A percentile compares a stretch with the other conserved stretches of the same genome.
Evolutionary conservation across 495 filamentous ascomycete genomes (phyloP).

Genomic region (Clohesyomyces aquaticus): DNA sequence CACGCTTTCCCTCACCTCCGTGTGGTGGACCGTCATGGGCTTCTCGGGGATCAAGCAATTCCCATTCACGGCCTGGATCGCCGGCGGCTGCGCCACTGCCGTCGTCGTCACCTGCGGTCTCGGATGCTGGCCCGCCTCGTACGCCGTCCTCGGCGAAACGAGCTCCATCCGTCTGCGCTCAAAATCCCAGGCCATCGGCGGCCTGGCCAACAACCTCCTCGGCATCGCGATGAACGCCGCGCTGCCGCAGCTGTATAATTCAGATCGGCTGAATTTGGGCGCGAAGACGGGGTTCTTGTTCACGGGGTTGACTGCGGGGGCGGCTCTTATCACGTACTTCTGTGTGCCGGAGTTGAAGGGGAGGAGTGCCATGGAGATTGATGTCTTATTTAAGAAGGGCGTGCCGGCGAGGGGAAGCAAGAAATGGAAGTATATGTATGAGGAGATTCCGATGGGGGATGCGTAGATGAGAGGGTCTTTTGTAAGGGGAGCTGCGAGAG

Average conservation of each 20-base stretch:
- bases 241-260: slow-evolving; percentile 21
- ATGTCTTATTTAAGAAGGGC: slow-evolving; percentile 24
- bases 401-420: slow-evolving; percentile 4
- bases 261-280: slow-evolving; percentile 16
- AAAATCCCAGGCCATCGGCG: slow-evolving; percentile 22
- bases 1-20: slow-evolving; percentile 1
- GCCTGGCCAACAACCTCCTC: slow-evolving; percentile 11
- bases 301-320: slow-evolving; percentile 3
- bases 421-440: slow-evolving; percentile 15
- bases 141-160: slow-evolving; percentile 22
- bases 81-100: slow-evolving; percentile 1
- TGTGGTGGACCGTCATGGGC: slow-evolving; percentile 17
- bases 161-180: slow-evolving; percentile 19
- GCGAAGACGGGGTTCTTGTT: slow-evolving; percentile 30
- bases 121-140: slow-evolving; percentile 24
- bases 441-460: slow-evolving; percentile 15
- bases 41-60: slow-evolving; percentile 17
- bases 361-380: slow-evolving; percentile 29
- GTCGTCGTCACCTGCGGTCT: slow-evolving; percentile 22
- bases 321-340: slow-evolving; percentile 13
- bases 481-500: too few species aligned
- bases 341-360: slow-evolving; percentile 32
- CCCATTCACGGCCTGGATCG: slow-evolving; percentile 11
- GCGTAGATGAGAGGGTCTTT: too few species aligned
- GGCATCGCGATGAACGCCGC: slow-evolving; percentile 16